phyloP scores from a whole-genome alignment of 306 rosid genomes.

The Pachyrhizus erosus region DNA sequence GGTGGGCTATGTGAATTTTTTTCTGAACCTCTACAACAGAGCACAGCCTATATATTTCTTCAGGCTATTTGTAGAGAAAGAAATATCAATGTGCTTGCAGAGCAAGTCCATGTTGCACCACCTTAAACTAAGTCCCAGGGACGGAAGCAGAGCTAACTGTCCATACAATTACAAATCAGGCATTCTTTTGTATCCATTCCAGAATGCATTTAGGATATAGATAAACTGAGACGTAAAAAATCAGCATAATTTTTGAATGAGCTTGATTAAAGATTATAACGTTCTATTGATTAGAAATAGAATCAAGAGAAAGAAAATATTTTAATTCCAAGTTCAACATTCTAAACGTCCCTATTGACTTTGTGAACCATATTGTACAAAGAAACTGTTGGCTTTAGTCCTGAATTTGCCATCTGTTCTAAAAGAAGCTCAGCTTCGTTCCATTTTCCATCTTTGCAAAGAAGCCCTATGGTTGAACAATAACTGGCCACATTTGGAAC shows the following conservation, averaged over 20 bases:
- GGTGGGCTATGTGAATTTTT: too few species aligned
- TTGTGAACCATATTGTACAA: constrained; percentile 53
- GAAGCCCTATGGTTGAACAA: constrained; percentile 61
- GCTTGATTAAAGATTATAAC: background rate
- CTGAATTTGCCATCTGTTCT: constrained; percentile 56
- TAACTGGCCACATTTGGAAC: constrained; percentile 72
- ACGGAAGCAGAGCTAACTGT: too few species aligned
- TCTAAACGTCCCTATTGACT: constrained; percentile 35
- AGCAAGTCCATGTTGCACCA: too few species aligned
- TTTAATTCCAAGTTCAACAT: constrained; percentile 22
- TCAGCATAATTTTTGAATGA: background rate
- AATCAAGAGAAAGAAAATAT: background rate
- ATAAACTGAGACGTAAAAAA: background rate
- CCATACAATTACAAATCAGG: too few species aligned
- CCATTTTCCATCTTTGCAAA: constrained; percentile 68
- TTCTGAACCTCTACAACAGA: background rate
- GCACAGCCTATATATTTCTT: background rate
- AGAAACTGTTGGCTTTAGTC: constrained; percentile 58
- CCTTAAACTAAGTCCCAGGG: background rate
- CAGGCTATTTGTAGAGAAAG: background rate
- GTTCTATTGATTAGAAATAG: background rate
- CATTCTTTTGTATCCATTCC: too few species aligned
- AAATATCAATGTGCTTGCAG: too few species aligned
- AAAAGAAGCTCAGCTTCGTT: constrained; percentile 66
- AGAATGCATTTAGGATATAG: too few species aligned